Percentiles rank a stretch among this genome's conserved stretches.
Evolutionary conservation across 495 filamentous ascomycete species (phyloP).

Genomic region (Pyrenula massariospora): DNA sequence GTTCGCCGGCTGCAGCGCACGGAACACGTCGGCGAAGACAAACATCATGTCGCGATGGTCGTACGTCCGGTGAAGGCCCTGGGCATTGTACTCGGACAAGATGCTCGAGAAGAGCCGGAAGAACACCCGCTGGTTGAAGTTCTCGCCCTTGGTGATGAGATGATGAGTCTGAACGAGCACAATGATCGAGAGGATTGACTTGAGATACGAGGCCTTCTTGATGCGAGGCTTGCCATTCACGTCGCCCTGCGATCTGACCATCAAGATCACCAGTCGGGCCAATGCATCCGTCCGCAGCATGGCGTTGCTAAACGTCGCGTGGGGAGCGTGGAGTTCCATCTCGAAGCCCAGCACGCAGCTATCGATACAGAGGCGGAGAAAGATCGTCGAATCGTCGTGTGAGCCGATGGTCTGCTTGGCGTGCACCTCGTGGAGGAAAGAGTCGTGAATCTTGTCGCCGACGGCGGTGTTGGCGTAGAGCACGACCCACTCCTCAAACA

Average conservation of each 20-base stretch:
- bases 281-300: constrained; percentile 77
- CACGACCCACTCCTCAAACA: constrained; percentile 88
- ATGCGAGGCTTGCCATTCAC: constrained; percentile 42
- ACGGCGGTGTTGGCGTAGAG: constrained; percentile 63
- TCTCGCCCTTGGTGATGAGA: constrained; percentile 67
- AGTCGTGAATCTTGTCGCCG: constrained; percentile 54
- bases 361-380: constrained; percentile 75
- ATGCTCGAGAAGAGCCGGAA: constrained; percentile 82
- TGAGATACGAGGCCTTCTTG: constrained; percentile 55
- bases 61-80: constrained; percentile 31
- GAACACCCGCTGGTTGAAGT: constrained; percentile 80
- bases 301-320: constrained; percentile 51
- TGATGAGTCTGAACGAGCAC: constrained; percentile 77
- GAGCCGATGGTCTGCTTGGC: constrained; percentile 54
- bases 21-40: constrained; percentile 59
- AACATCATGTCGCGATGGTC: constrained; percentile 61
- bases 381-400: constrained; percentile 62
- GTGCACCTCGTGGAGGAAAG: constrained; percentile 81
- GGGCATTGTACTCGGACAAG: constrained; percentile 53
- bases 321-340: constrained; percentile 43
- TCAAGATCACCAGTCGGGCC: constrained; percentile 64
- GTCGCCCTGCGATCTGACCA: constrained; percentile 60
- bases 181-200: constrained; percentile 61
- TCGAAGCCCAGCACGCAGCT: constrained; percentile 66
- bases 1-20: constrained; percentile 61